Evolutionary conservation across 2,329 filamentous ascomycete species (phyloP).

Genomic region (Sporothrix curviconia): DNA sequence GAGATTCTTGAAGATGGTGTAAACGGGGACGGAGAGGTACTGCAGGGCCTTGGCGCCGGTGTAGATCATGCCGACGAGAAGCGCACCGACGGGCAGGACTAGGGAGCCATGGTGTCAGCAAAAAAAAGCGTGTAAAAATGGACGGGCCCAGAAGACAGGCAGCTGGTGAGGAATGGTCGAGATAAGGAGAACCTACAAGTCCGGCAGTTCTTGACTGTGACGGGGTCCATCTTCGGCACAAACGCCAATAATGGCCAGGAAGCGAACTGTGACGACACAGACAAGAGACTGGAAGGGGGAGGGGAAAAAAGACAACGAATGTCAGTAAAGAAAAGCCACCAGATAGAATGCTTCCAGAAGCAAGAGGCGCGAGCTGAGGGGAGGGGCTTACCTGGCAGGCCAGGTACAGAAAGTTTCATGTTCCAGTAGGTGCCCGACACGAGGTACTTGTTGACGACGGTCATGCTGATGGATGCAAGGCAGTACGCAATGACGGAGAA

Average conservation of each 20-base stretch:
- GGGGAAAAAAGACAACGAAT: not conserved
- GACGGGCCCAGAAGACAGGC: too few species aligned
- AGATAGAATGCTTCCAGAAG: not conserved
- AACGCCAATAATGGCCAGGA: conserved; percentile 73
- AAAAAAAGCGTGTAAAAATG: not conserved
- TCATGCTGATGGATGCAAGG: conserved; percentile 96
- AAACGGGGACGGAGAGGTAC: conserved; percentile 94
- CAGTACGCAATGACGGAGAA: conserved; percentile 87
- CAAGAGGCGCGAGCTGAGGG: not conserved
- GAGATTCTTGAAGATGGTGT: conserved; percentile 99
- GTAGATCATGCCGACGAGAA: conserved; percentile 99
- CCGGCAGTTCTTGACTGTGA: conserved; percentile 81
- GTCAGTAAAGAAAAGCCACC: not conserved
- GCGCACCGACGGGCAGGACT: conserved; percentile 95
- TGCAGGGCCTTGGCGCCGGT: conserved; percentile 93
- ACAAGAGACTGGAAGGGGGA: conserved; percentile 66
- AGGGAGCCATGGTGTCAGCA: not conserved
- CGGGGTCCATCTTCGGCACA: conserved; percentile 74
- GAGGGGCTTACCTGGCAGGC: conserved; percentile 66
- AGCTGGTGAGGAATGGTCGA: not conserved
- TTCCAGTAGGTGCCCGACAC: conserved; percentile 89
- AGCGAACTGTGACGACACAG: conserved; percentile 76
- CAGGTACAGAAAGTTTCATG: conserved; percentile 90
- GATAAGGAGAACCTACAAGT: conserved; percentile 63
- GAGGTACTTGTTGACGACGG: conserved; percentile 98